Evolutionary conservation across 2,329 filamentous ascomycete species (phyloP), one percentile per base, ranked within the genome.

Genomic region (Ceratocystis smalleyi): DNA sequence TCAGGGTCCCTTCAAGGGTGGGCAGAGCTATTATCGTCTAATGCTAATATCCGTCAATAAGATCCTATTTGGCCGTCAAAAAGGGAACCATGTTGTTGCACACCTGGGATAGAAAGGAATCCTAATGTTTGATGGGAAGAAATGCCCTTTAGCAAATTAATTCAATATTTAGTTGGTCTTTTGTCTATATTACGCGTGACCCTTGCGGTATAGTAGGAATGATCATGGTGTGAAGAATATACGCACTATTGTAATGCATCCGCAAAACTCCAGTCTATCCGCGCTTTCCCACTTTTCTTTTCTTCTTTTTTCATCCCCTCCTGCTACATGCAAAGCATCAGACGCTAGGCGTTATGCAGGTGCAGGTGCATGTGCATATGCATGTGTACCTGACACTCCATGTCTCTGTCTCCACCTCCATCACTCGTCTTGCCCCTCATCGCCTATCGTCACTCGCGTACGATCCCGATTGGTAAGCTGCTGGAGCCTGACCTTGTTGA

Each of bases 401-500:
- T 7, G 4, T 43, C 15, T 45, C 54, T 30, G 43, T 22, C 2
- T 3, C 2, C 10, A 19, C 10, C 8, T 2, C 5, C 12, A 40
- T 15, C 76, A 74, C 65, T 79, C 75, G 69, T 83, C 82, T 69
- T 83, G 84, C 70, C 82, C 81, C 67, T 89, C 82, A 71, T 88
- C 84, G 74, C 79, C 87, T 77, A 95, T 86, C 77, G 86, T 91
- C 78, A 97, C 91, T 79, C 89, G 95, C 76, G 87, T 91, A 71
- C 91, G 84, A 70, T 88, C 88, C 72, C 83, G 83, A 70, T 87
- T 88, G 68, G 88, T 92, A 72, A 97, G 85, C 74, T 90, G 86
- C 76, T 95, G 90, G 71, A 96, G 78, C 70, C 89, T 88, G 71
- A 97, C 87, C 77, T 91, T 94, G 77, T 95, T 89, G 74, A 88